A percentile compares a stretch with the other conserved stretches of the same genome.
phyloP scores from a whole-genome alignment of 1,284 basidiomycete species.

The Hymenochaete sp. region DNA sequence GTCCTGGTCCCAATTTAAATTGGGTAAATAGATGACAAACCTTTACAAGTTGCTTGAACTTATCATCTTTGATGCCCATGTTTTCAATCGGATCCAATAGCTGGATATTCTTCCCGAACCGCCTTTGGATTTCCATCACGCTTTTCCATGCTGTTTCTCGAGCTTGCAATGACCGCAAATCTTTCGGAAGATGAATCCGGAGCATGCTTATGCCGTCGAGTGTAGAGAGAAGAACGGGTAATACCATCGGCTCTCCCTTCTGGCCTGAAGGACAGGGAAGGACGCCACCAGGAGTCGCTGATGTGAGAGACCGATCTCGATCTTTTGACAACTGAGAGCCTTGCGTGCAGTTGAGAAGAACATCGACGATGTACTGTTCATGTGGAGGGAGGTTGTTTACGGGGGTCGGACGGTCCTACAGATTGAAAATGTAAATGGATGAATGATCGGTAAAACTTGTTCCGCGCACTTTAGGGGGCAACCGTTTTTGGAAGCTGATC shows the following conservation, averaged over 20 bases:
- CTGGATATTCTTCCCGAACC: conserved; percentile 83
- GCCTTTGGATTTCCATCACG: conserved; percentile 79
- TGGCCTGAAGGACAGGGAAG: conserved; percentile 63
- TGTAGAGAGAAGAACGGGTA: conserved; percentile 85
- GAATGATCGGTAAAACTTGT: not conserved
- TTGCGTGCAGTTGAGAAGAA: conserved; percentile 77
- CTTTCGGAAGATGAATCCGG: conserved; percentile 85
- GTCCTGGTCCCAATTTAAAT: not conserved
- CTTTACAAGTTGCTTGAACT: conserved; percentile 81
- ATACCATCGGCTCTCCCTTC: conserved; percentile 78
- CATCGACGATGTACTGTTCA: conserved; percentile 89
- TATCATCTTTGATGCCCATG: conserved; percentile 94
- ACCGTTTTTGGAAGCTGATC: conserved; percentile 85
- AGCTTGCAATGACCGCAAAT: conserved; percentile 68
- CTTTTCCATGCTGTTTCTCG: conserved; percentile 86
- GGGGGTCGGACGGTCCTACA: not conserved
- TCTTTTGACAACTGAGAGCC: conserved; percentile 63
- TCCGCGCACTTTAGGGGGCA: conserved; percentile 62
- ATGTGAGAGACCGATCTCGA: conserved; percentile 38
- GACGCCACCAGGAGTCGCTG: conserved; percentile 57
- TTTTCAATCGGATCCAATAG: conserved; percentile 90
- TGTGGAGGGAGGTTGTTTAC: conserved; percentile 72
- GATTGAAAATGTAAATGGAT: not conserved
- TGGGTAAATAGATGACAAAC: conserved; percentile 32
- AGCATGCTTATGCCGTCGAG: conserved; percentile 83